These are phyloP conservation scores for Arabidopsis arenosa DNA, from an alignment of 345 rosid species.

Conservation along the genomic window DNA sequence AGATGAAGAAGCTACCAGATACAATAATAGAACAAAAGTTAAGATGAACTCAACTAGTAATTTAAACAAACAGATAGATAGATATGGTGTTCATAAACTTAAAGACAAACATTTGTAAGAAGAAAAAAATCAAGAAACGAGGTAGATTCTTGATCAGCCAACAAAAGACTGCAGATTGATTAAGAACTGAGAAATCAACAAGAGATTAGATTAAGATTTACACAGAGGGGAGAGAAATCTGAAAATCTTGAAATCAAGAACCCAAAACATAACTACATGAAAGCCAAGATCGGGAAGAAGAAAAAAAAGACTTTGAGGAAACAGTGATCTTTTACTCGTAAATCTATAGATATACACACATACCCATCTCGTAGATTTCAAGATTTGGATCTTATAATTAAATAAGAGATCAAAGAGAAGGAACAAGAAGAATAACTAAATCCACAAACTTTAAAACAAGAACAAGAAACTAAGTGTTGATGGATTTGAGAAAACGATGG, in stretches of 20 bases:
- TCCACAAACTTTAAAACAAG: conserved; percentile 4
- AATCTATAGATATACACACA: conserved; percentile 15
- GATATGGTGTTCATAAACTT: conserved; percentile 2
- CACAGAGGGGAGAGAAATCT: conserved; percentile 6
- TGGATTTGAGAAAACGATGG: conserved; percentile 10
- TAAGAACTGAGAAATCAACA: not conserved
- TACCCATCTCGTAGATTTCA: conserved; percentile 28
- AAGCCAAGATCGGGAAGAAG: conserved; percentile 20
- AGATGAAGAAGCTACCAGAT: conserved; percentile 19
- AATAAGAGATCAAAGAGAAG: not conserved
- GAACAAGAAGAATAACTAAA: conserved; percentile 11
- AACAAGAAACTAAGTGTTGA: not conserved
- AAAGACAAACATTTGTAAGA: conserved; percentile 1
- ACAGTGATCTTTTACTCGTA: conserved; percentile 24
- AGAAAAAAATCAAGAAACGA: not conserved
- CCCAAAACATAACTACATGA: not conserved
- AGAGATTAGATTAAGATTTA: conserved; percentile 17
- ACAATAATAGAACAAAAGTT: conserved; percentile 16
- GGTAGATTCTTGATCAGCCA: conserved; percentile 16
- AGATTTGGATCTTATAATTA: conserved; percentile 36
- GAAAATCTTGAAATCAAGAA: conserved; percentile 21
- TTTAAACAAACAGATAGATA: conserved; percentile 6
- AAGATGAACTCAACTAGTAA: not conserved
- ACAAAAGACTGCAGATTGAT: conserved; percentile 4
- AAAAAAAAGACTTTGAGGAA: not conserved